Base-by-base conservation (phyloP, 2,329 filamentous ascomycete species). In the Fusarium sp. region DNA sequence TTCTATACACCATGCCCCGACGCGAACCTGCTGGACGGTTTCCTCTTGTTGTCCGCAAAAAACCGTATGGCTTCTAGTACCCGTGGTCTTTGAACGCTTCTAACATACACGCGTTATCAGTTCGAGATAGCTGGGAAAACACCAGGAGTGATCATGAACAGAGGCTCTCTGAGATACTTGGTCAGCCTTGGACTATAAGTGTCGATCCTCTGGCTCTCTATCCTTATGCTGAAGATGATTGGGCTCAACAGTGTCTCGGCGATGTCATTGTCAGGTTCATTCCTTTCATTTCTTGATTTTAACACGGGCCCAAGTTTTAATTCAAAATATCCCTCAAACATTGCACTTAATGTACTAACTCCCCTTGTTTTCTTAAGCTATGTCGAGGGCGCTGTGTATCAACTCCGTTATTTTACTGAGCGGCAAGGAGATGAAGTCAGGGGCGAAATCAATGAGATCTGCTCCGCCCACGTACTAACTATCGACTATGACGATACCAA, bases 81-180 rank as follows among this genome's bases (percentile, higher is more conserved):
- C 22, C 7, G 25, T 34, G 7, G 7, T 22, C 18, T 22, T 2
- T 13, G 20, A 0, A 5, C 5, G 16, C 6, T 22, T 7, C 54
- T 45, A n/a, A 57, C 29, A 16, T 18, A 45, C 4, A 54, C 14
- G 7, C 3, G 4, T 4, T 20, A 37, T 12, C 44, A 87, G 85
- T 87, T 66, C 84, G 86, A 8, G 86, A 88, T 70, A 79, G 82
- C 18, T 88, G 81, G 81, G 84, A 87, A 20, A 79, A 74, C 57
- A 85, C 83, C 58, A 86, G 83, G 71, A 74, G 66, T 1, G 82
- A 80, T 4, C 67, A 82, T 16, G 84, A 86, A 74, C 75, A 80
- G 55, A 74, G 81, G 57, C 70, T 88, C 42, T 83, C 83, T 1
- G 78, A 80, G 0, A 46, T 82, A 44, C 80, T 88, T 4, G 84